Conservation (phyloP, 2,329 filamentous ascomycete species). For the Delphinella strobiligena region DNA sequence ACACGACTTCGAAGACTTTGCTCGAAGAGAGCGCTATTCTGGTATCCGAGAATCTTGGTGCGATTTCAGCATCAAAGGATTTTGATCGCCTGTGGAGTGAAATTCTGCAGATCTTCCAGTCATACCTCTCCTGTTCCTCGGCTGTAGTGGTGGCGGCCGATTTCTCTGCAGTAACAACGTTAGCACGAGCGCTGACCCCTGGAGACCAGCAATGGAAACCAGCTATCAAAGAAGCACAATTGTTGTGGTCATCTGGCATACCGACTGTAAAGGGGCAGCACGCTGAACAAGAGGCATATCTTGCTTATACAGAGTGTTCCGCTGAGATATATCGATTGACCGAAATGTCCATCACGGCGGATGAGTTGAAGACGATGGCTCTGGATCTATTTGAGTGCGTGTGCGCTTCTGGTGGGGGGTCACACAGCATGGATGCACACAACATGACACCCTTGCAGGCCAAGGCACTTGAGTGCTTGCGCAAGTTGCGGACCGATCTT, state of each 20-base stretch:
- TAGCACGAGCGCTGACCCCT: slow-evolving; percentile 23
- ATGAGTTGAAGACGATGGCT: slow-evolving; percentile 56
- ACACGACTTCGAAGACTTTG: slow-evolving; percentile 63
- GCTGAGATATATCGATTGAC: slow-evolving; percentile 69
- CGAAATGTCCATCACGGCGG: slow-evolving; percentile 47
- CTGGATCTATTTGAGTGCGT: slow-evolving; percentile 59
- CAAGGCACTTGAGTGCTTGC: slow-evolving; percentile 55
- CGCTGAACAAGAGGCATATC: slow-evolving; percentile 65
- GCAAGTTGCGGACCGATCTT: slow-evolving; percentile 55
- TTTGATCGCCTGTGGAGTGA: slow-evolving; percentile 68
- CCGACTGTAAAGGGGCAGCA: slow-evolving; percentile 13
- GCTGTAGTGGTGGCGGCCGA: slow-evolving; percentile 30
- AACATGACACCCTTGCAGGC: slow-evolving; percentile 60
- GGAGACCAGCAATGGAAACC: slow-evolving; percentile 14
- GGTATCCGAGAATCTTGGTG: slow-evolving; percentile 63
- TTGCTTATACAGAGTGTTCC: slow-evolving; percentile 70
- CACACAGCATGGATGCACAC: slow-evolving; percentile 62
- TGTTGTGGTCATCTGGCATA: slow-evolving; percentile 19
- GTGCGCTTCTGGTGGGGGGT: slow-evolving; percentile 53
- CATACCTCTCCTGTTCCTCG: slow-evolving; percentile 27
- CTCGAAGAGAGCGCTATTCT: slow-evolving; percentile 61
- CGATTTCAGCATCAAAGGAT: slow-evolving; percentile 51
- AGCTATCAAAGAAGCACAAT: slow-evolving; percentile 17
- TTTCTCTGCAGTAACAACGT: slow-evolving; percentile 26
- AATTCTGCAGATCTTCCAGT: slow-evolving; percentile 56